phyloP scores from a whole-genome alignment of 257 asterid species.

The Solanum sejunctum region DNA sequence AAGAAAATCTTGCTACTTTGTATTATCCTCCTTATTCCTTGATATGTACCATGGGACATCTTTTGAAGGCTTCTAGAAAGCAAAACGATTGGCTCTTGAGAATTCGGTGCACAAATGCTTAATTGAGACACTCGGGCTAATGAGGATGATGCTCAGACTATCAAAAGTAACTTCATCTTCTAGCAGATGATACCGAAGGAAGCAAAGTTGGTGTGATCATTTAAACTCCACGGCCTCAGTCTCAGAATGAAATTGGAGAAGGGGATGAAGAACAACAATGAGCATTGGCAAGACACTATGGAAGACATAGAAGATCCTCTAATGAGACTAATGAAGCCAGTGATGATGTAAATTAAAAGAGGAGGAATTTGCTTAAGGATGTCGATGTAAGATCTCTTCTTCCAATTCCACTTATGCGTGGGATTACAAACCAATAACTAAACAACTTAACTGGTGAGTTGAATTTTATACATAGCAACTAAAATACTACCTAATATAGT shows the following conservation, averaged over 20 bases:
- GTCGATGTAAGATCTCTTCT: too few relatives aligned
- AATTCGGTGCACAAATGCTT: constrained; percentile 92
- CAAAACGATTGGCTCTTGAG: constrained; percentile 85
- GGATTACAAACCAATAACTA: neutral
- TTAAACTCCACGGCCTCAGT: constrained; percentile 32
- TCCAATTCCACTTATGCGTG: too few relatives aligned
- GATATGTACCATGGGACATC: constrained; percentile 55
- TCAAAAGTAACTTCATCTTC: constrained; percentile 12
- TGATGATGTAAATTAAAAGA: constrained; percentile 19
- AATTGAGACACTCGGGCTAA: constrained; percentile 97
- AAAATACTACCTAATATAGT: neutral
- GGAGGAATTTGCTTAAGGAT: constrained; percentile 43
- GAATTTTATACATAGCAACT: neutral
- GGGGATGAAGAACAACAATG: constrained; percentile 54
- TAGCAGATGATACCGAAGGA: constrained; percentile 98
- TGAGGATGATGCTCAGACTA: constrained; percentile 93
- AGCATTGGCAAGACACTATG: constrained; percentile 79
- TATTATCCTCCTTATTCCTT: constrained; percentile 88
- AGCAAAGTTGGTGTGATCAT: constrained; percentile 50
- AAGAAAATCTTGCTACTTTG: constrained; percentile 81
- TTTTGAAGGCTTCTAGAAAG: constrained; percentile 72
- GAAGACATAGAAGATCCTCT: constrained; percentile 32
- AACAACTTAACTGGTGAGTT: neutral
- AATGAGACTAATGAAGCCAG: constrained; percentile 19
- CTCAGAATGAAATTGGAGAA: constrained; percentile 23